Conservation (phyloP, 2,329 filamentous ascomycete species). For the Penicillium psychrosexuale region DNA sequence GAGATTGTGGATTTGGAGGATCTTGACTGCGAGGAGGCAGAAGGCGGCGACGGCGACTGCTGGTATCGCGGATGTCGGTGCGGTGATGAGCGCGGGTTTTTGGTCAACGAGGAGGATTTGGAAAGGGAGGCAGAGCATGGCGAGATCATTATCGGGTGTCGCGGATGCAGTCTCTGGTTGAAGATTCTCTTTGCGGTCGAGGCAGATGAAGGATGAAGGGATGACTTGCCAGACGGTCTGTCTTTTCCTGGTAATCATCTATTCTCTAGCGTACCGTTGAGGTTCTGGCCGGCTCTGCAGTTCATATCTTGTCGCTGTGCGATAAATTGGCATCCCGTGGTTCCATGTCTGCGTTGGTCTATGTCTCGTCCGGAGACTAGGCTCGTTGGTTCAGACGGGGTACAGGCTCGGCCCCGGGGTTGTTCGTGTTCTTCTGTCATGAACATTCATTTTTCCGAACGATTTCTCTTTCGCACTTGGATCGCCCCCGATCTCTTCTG, state of each 20-base stretch:
- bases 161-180: constrained; percentile 62
- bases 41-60: constrained; percentile 40
- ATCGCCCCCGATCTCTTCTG: neutral
- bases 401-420: no score
- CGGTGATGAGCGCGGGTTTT: constrained; percentile 56
- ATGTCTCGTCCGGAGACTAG: neutral
- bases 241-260: neutral
- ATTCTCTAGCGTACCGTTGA: neutral
- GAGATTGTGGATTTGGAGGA: constrained; percentile 60
- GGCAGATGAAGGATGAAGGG: constrained; percentile 29
- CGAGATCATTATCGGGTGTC: constrained; percentile 59
- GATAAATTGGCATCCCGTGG: neutral
- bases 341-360: neutral
- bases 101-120: constrained; percentile 54
- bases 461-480: neutral
- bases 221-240: neutral
- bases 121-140: constrained; percentile 49
- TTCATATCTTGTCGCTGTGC: neutral
- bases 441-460: neutral
- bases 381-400: neutral
- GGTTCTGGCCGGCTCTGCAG: neutral
- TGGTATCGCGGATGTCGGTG: constrained; percentile 59
- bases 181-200: constrained; percentile 55
- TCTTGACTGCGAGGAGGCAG: constrained; percentile 41
- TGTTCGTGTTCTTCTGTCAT: neutral